phyloP scores from a whole-genome alignment of 768 basidiomycete species.

The Boletus sp. region DNA sequence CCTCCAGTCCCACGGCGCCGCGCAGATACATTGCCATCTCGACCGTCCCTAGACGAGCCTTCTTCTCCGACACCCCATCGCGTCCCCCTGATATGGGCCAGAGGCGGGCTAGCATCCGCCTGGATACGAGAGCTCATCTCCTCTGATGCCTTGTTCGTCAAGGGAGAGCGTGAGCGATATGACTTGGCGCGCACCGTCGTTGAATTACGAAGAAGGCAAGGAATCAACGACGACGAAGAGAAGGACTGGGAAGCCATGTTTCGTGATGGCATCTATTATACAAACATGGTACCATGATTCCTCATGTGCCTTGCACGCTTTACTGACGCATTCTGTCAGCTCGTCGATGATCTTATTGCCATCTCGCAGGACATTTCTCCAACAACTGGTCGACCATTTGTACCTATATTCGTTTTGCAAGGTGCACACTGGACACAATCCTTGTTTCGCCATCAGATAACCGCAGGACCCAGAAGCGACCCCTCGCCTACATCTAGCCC shows the following conservation, averaged over 20 bases:
- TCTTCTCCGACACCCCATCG: constrained; percentile 11
- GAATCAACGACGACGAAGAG: constrained; percentile 62
- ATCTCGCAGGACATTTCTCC: constrained; percentile 77
- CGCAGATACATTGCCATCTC: constrained; percentile 28
- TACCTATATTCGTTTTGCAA: constrained; percentile 64
- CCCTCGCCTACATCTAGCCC: constrained; percentile 36
- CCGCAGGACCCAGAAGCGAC: constrained; percentile 29
- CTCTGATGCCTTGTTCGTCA: constrained; percentile 77
- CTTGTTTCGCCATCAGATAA: constrained; percentile 59
- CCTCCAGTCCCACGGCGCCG: constrained; percentile 22
- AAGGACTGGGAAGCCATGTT: constrained; percentile 69
- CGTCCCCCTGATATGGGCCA: constrained; percentile 65
- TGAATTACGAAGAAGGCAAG: constrained; percentile 62
- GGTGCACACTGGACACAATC: constrained; percentile 79
- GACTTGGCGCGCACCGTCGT: constrained; percentile 70
- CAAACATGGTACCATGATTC: constrained; percentile 64
- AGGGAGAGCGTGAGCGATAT: constrained; percentile 76
- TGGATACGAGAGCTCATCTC: constrained; percentile 76
- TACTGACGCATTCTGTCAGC: constrained; percentile 38
- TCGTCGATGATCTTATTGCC: constrained; percentile 71
- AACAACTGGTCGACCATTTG: constrained; percentile 63
- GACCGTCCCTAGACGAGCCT: constrained; percentile 15
- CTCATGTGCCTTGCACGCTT: neutral
- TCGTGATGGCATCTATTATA: constrained; percentile 74
- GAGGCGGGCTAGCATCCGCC: constrained; percentile 63